A percentile compares a stretch with the other conserved stretches of the same genome.
Evolutionary conservation across 495 filamentous ascomycete species (phyloP).

Genomic region (Hyaloscypha hepaticicola): DNA sequence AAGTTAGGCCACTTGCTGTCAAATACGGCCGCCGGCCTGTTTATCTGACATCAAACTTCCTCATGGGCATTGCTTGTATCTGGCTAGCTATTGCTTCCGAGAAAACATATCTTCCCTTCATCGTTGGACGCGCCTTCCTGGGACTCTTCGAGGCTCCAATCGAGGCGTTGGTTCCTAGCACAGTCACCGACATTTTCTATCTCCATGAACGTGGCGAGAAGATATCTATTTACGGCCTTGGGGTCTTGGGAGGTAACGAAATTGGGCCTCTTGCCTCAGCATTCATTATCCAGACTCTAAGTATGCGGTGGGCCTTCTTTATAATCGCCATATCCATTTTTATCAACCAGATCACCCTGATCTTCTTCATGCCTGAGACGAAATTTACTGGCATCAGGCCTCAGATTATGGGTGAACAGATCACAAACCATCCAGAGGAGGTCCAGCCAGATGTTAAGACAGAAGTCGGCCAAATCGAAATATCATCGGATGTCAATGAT

Average conservation of each 20-base stretch:
- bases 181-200: slow-evolving; percentile 19
- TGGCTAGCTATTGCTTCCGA: slow-evolving; percentile 14
- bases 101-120: slow-evolving; percentile 11
- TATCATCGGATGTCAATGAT: no score
- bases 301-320: slow-evolving; percentile 19
- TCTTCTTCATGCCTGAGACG: slow-evolving; percentile 17
- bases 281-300: slow-evolving; percentile 14
- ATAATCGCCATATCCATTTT: slow-evolving; percentile 13
- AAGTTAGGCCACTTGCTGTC: slow-evolving; percentile 10
- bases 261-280: slow-evolving; percentile 20
- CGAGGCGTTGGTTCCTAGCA: slow-evolving; percentile 17
- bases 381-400: slow-evolving; percentile 14
- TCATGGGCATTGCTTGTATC: slow-evolving; percentile 18
- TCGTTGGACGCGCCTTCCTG: slow-evolving; percentile 15
- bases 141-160: slow-evolving; percentile 21
- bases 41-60: slow-evolving; percentile 13
- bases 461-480: background rate
- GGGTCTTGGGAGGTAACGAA: slow-evolving; percentile 17
- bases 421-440: background rate
- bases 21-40: slow-evolving; percentile 22
- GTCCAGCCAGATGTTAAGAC: background rate
- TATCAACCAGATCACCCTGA: background rate
- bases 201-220: slow-evolving; percentile 21
- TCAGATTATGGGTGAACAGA: background rate
- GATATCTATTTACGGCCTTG: slow-evolving; percentile 16